Evolutionary conservation across 306 rosid species (phyloP).

Genomic region (Trifolium pratense): DNA sequence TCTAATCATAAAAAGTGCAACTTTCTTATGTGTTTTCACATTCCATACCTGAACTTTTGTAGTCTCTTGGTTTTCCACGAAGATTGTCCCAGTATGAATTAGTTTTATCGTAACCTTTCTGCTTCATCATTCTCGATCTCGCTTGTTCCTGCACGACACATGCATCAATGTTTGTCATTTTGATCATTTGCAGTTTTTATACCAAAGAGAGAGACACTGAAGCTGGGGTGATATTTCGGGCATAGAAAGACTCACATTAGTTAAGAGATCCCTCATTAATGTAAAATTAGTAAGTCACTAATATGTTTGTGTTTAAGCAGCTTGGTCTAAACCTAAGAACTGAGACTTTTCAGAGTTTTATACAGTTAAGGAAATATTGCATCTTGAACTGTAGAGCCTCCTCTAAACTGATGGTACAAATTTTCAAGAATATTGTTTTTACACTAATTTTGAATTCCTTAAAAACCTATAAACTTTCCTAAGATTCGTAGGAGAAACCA

Average conservation of each 20-base stretch:
- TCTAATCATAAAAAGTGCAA: not conserved
- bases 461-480: not conserved
- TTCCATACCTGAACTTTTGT: slow-evolving; percentile 65
- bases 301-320: not conserved
- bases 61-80: slow-evolving; percentile 69
- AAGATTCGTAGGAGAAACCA: not conserved
- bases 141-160: slow-evolving; percentile 67
- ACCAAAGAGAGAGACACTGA: not conserved
- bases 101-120: slow-evolving; percentile 57
- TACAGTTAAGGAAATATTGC: not conserved
- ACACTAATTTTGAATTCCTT: not conserved
- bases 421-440: not conserved
- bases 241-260: slow-evolving; percentile 2
- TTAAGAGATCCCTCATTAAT: slow-evolving; percentile 7
- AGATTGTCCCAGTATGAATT: slow-evolving; percentile 78
- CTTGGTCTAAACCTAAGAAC: slow-evolving; percentile 1
- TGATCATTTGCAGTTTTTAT: not conserved
- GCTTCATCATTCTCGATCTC: slow-evolving; percentile 73
- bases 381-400: too few species aligned
- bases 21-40: too few species aligned
- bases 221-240: not conserved
- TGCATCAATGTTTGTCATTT: not conserved
- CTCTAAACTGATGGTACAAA: not conserved
- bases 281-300: slow-evolving; percentile 5
- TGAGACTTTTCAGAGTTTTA: not conserved